Percentiles rank a stretch among this genome's conserved stretches.
Conservation (phyloP, 108 stramenopile genomes). For the Cyclotella distinguenda region DNA sequence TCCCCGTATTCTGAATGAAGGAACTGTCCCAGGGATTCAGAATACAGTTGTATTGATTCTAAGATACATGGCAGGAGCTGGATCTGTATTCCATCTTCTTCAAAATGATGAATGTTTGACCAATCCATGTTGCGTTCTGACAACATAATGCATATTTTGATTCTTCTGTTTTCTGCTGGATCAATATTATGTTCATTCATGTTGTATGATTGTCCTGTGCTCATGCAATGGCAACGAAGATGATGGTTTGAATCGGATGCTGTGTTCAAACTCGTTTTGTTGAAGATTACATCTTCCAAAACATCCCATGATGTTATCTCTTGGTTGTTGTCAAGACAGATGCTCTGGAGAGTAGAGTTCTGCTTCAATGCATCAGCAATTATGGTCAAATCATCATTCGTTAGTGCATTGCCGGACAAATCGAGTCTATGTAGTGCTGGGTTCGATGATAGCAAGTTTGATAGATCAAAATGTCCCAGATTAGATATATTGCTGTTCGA, state of each 20-base stretch:
- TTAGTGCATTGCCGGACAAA: not conserved
- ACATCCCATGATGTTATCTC: not conserved
- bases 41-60: too few relatives aligned
- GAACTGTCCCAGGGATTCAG: too few relatives aligned
- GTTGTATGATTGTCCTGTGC: too few relatives aligned
- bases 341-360: not conserved
- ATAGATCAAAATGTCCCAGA: not conserved
- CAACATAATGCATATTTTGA: too few relatives aligned
- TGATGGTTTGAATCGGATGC: conserved; percentile 4
- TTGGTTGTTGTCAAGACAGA: not conserved
- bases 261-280: not conserved
- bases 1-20: too few relatives aligned
- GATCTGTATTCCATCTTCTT: too few relatives aligned
- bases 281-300: not conserved
- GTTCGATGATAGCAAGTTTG: not conserved
- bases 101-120: too few relatives aligned
- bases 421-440: not conserved
- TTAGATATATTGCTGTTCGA: not conserved
- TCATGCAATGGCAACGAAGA: too few relatives aligned
- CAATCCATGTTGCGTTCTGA: too few relatives aligned
- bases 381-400: not conserved
- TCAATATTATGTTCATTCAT: too few relatives aligned
- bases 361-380: not conserved
- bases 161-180: too few relatives aligned
- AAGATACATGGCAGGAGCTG: too few relatives aligned